These are phyloP conservation scores for Oryza brachyantha DNA, from an alignment of 176 grass and related monocot genomes.

Conservation along the genomic window DNA sequence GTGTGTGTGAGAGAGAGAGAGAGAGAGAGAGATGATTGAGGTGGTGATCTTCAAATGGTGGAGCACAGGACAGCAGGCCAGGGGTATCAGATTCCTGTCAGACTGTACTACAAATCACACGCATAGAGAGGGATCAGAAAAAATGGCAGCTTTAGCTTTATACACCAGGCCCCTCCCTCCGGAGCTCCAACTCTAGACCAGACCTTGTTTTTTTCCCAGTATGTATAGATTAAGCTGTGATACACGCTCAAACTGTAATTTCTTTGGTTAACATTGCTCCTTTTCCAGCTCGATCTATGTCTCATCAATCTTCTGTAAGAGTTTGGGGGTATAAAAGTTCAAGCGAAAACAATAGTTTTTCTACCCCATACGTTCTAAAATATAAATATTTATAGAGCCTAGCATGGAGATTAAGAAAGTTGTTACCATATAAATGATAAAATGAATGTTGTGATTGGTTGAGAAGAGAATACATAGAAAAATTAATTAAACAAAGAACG, in stretches of 20 bases:
- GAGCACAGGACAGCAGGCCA: constrained; percentile 34
- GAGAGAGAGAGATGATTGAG: not conserved
- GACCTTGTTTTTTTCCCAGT: not conserved
- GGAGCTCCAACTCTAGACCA: too few relatives aligned
- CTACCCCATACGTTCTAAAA: too few relatives aligned
- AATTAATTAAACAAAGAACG: too few relatives aligned
- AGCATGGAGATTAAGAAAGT: too few relatives aligned
- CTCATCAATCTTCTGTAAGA: not conserved
- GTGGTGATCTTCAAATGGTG: constrained; percentile 29
- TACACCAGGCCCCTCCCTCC: constrained; percentile 27
- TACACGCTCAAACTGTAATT: too few relatives aligned
- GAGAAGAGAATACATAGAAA: too few relatives aligned
- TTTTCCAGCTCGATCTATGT: too few relatives aligned
- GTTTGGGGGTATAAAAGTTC: not conserved
- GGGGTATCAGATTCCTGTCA: constrained; percentile 74
- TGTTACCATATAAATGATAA: too few relatives aligned
- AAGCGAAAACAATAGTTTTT: constrained; percentile 12
- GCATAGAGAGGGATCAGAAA: constrained; percentile 44
- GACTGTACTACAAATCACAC: constrained; percentile 54
- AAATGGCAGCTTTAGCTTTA: constrained; percentile 61
- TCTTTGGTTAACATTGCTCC: too few relatives aligned
- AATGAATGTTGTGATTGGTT: too few relatives aligned
- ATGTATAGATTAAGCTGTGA: too few relatives aligned
- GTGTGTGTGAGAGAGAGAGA: not conserved
- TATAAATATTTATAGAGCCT: too few relatives aligned